A percentile compares a stretch with the other conserved stretches of the same genome.
Conservation (phyloP, 2,329 filamentous ascomycete genomes). For the Catunica adiposa region DNA sequence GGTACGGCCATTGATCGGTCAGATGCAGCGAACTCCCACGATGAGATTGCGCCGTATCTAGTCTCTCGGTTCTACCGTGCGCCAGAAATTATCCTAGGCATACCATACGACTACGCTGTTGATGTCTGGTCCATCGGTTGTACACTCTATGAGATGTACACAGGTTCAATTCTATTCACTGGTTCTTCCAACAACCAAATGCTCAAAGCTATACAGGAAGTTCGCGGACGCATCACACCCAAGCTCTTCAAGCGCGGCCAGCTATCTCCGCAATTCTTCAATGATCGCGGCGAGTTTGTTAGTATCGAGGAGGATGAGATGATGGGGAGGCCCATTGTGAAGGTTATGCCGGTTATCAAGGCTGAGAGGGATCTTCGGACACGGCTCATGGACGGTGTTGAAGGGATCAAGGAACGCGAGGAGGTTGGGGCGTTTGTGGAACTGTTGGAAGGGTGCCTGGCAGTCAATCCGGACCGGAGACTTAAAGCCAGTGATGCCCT, state of each 20-base stretch:
- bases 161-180: constrained; percentile 90
- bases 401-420: constrained; percentile 48
- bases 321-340: constrained; percentile 60
- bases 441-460: constrained; percentile 72
- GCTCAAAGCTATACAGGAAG: constrained; percentile 91
- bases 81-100: constrained; percentile 92
- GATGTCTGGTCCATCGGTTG: constrained; percentile 98
- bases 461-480: constrained; percentile 81
- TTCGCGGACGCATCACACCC: constrained; percentile 75
- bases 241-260: constrained; percentile 77
- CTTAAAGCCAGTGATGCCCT: constrained; percentile 75
- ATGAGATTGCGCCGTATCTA: constrained; percentile 83
- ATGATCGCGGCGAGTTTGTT: constrained; percentile 67
- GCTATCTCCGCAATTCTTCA: constrained; percentile 63
- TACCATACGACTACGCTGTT: constrained; percentile 83
- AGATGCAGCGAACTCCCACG: constrained; percentile 53
- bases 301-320: constrained; percentile 77
- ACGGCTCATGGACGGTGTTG: constrained; percentile 56
- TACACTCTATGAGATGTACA: constrained; percentile 92
- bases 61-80: constrained; percentile 96
- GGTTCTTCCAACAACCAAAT: constrained; percentile 97
- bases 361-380: constrained; percentile 69
- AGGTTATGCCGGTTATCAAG: constrained; percentile 53
- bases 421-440: constrained; percentile 76
- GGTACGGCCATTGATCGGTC: constrained; percentile 87